These are phyloP conservation scores for Sphaerobolus stellatus DNA, from an alignment of 1,284 basidiomycete species.

Conservation along the genomic window DNA sequence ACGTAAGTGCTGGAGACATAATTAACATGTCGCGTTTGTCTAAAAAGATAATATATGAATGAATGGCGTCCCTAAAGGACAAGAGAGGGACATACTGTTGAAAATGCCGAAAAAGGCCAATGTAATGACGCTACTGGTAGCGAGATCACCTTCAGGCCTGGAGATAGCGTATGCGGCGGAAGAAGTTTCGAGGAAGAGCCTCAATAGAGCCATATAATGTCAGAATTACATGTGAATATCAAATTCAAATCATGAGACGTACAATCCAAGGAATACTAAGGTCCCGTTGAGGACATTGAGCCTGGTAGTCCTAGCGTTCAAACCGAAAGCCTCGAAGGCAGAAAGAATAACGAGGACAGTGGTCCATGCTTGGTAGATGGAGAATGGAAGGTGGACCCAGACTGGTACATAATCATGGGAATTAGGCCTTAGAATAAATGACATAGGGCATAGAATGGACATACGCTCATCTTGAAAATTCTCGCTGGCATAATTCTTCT, in stretches of 20 bases:
- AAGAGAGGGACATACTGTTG: constrained; percentile 35
- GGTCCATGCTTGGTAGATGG: constrained; percentile 93
- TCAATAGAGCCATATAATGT: constrained; percentile 25
- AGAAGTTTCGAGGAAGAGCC: constrained; percentile 92
- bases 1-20: constrained; percentile 85
- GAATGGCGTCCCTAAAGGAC: not conserved
- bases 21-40: constrained; percentile 65
- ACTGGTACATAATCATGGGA: constrained; percentile 30
- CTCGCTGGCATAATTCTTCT: constrained; percentile 74
- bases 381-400: constrained; percentile 85
- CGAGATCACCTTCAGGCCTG: constrained; percentile 85
- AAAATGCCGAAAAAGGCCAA: constrained; percentile 86
- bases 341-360: constrained; percentile 88
- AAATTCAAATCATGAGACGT: constrained; percentile 24
- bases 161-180: constrained; percentile 90
- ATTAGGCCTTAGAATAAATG: not conserved
- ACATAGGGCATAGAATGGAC: constrained; percentile 24
- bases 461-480: constrained; percentile 62
- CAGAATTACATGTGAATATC: constrained; percentile 10
- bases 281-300: constrained; percentile 91
- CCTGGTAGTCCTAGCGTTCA: constrained; percentile 60
- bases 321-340: constrained; percentile 89
- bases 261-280: constrained; percentile 88
- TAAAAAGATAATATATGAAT: constrained; percentile 26
- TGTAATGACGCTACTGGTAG: constrained; percentile 81